Conservation (phyloP, 2,329 filamentous ascomycete species). For the Curvularia lunata region DNA sequence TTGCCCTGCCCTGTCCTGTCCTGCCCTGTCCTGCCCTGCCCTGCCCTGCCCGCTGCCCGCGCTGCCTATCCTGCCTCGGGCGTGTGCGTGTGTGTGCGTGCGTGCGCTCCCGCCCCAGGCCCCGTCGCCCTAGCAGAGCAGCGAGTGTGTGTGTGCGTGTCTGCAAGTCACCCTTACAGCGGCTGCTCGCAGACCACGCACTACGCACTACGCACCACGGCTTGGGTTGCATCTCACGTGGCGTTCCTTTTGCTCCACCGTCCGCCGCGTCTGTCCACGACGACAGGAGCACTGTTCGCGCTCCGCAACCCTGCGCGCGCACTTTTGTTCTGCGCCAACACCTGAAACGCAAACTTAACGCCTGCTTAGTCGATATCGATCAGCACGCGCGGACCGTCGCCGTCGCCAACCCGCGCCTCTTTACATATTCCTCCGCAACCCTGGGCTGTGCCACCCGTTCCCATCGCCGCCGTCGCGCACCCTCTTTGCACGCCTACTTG, state of each 20-base stretch:
- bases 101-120: background rate
- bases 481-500: background rate
- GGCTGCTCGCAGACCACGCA: conserved; percentile 22
- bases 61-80: background rate
- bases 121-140: too few relatives aligned
- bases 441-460: conserved; percentile 13
- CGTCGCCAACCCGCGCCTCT: conserved; percentile 10
- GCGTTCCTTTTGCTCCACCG: conserved; percentile 16
- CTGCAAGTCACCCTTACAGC: conserved; percentile 34
- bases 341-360: conserved; percentile 18
- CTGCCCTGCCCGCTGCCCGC: conserved; percentile 5
- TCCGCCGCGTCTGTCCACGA: conserved; percentile 24
- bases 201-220: conserved; percentile 2
- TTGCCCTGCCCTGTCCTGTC: background rate
- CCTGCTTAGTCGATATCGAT: conserved; percentile 13
- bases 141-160: too few relatives aligned
- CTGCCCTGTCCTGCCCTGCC: conserved; percentile 6
- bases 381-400: conserved; percentile 14
- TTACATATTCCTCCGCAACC: conserved; percentile 7
- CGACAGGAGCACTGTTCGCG: conserved; percentile 12
- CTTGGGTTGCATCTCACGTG: conserved; percentile 24
- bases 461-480: background rate
- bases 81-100: background rate
- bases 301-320: conserved; percentile 10
- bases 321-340: conserved; percentile 14